Evolutionary conservation across 2,329 filamentous ascomycete species (phyloP), one percentile per base, ranked within the genome.

Genomic region (Ophioceras dolichostomum): DNA sequence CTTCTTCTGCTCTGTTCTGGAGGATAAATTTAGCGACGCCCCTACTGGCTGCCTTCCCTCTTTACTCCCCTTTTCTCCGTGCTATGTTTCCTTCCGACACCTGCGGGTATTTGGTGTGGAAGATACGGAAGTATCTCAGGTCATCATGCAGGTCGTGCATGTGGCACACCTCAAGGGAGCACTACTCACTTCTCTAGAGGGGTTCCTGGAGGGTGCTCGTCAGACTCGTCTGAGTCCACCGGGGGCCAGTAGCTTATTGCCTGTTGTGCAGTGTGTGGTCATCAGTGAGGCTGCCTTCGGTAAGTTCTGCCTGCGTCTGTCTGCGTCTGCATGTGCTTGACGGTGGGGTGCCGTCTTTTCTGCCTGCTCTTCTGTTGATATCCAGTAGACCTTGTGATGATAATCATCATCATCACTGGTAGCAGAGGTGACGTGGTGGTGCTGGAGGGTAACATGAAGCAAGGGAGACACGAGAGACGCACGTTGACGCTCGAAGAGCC

Each of bases 151-250:
- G n/a, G n/a, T n/a, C n/a, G n/a, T n/a, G n/a, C n/a, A n/a, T n/a
- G n/a, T n/a, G n/a, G n/a, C n/a, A n/a, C n/a, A n/a, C n/a, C n/a
- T n/a, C n/a, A n/a, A n/a, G n/a, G n/a, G n/a, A n/a, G n/a, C n/a
- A n/a, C 14, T 31, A 8, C 30, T 10, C 18, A 32, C 30, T 18
- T 32, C 12, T 16, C 14, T 13, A 18, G 12, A 10, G 30, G 19
- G 30, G 14, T 19, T 9, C 33, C 33, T 1, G 33, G 33, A 13
- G 22, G 13, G 7, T 20, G 28, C 36, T 37, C 36, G 24, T 37
- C 36, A 10, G 36, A 36, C 28, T 36, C 34, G 22, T 36, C 34
- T 5, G 34, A 36, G 13, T 36, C 34, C n/a, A 36, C 34, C 16
- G 21, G 21, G 14, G 34, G 34, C 34, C 34, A 36, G 14, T 36